Evolutionary conservation across 257 asterid species (phyloP).

Genomic region (Schizonepeta tenuifolia): DNA sequence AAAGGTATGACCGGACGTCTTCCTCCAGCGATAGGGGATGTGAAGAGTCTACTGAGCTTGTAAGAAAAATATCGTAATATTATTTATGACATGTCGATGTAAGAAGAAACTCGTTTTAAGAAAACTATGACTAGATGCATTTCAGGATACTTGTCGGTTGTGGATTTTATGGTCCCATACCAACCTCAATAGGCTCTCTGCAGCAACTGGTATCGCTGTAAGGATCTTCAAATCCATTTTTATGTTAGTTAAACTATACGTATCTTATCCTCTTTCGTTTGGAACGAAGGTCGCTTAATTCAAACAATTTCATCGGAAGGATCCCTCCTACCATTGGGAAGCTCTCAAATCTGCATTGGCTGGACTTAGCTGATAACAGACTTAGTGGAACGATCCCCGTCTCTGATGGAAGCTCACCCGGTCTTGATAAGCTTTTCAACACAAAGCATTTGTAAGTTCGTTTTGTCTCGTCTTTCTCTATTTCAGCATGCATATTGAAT

Average conservation of each 20-base stretch:
- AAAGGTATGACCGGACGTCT: constrained; percentile 70
- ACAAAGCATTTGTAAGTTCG: constrained; percentile 75
- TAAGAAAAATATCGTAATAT: constrained; percentile 40
- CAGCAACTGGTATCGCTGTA: constrained; percentile 62
- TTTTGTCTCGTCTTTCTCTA: constrained; percentile 45
- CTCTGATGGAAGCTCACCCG: constrained; percentile 61
- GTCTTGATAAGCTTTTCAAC: constrained; percentile 76
- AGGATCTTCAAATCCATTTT: constrained; percentile 32
- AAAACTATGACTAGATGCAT: constrained; percentile 24
- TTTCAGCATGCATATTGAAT: neutral
- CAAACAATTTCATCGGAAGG: constrained; percentile 65
- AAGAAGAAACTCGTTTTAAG: neutral
- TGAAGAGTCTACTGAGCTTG: constrained; percentile 66
- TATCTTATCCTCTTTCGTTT: constrained; percentile 14
- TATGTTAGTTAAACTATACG: too few relatives aligned
- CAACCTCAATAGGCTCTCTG: constrained; percentile 72
- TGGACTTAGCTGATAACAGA: constrained; percentile 83
- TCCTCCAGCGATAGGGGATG: constrained; percentile 64
- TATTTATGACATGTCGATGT: neutral
- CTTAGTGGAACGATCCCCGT: constrained; percentile 79
- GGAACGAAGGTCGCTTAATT: constrained; percentile 70
- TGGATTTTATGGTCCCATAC: constrained; percentile 79
- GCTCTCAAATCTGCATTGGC: constrained; percentile 61
- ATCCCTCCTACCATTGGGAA: constrained; percentile 77
- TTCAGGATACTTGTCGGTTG: constrained; percentile 85